phyloP scores from a whole-genome alignment of 108 stramenopile species.

The Skeletonema grethae region DNA sequence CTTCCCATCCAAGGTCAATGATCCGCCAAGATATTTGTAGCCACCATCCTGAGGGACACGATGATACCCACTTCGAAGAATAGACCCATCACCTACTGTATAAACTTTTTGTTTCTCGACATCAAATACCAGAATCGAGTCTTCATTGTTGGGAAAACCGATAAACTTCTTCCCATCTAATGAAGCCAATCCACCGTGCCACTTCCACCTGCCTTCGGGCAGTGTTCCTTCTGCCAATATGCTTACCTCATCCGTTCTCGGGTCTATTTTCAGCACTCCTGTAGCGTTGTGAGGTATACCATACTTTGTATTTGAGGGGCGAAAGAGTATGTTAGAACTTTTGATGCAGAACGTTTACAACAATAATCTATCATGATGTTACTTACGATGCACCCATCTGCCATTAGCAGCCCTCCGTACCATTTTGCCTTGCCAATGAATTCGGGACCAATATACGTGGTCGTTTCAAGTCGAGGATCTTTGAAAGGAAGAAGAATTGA shows the following conservation, averaged over 20 bases:
- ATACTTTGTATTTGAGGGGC: conserved; percentile 22
- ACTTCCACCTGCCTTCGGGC: conserved; percentile 66
- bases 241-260: conserved; percentile 51
- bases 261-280: conserved; percentile 67
- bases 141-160: conserved; percentile 72
- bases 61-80: conserved; percentile 63
- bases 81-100: conserved; percentile 43
- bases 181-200: conserved; percentile 70
- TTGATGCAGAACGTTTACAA: no score
- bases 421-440: conserved; percentile 59
- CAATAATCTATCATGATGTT: not conserved
- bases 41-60: conserved; percentile 66
- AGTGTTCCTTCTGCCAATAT: conserved; percentile 44
- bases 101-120: conserved; percentile 47
- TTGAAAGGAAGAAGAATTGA: not conserved
- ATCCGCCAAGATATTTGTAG: conserved; percentile 76
- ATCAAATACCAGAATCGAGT: conserved; percentile 61
- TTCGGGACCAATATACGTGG: conserved; percentile 47
- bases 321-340: no score
- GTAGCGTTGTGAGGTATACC: conserved; percentile 70
- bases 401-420: conserved; percentile 16
- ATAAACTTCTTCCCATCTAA: conserved; percentile 58
- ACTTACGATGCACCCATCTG: conserved; percentile 1
- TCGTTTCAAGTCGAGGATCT: conserved; percentile 53
- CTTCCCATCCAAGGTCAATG: conserved; percentile 50